Conservation (phyloP, 78 protist species). For the Bigelowiella natans region DNA sequence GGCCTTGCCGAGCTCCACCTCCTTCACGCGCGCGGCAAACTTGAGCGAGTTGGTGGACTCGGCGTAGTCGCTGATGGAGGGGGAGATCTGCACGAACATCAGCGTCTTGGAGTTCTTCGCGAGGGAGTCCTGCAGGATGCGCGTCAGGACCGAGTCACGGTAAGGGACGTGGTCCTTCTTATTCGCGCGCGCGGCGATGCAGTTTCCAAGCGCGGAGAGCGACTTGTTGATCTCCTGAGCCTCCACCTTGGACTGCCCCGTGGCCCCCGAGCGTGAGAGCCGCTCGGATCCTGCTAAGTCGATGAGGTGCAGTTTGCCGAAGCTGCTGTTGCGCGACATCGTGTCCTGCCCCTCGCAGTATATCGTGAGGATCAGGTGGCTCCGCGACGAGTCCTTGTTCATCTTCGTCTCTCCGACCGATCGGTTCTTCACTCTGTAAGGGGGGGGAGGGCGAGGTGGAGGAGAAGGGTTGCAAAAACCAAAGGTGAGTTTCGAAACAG, state of each 20-base stretch:
- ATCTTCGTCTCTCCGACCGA: background rate
- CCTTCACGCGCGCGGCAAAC: background rate
- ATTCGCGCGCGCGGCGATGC: conserved; percentile 15
- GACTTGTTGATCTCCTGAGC: conserved; percentile 23
- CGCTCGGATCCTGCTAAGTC: conserved; percentile 24
- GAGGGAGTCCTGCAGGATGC: background rate
- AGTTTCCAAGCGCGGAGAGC: conserved; percentile 27
- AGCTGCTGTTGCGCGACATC: background rate
- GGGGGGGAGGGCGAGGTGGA: too few relatives aligned
- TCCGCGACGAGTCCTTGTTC: conserved; percentile 29
- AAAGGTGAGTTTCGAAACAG: too few relatives aligned
- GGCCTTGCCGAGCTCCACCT: background rate
- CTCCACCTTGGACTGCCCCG: background rate
- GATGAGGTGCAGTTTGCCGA: background rate
- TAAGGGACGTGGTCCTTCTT: background rate
- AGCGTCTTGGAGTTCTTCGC: background rate
- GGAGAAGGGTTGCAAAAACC: too few relatives aligned
- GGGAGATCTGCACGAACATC: background rate
- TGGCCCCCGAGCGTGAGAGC: background rate
- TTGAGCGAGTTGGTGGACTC: background rate
- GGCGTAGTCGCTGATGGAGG: background rate
- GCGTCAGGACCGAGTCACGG: background rate
- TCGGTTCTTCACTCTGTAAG: background rate
- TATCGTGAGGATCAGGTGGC: conserved; percentile 23
- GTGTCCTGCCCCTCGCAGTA: background rate